Percentiles rank a stretch among this genome's conserved stretches.
Conservation (phyloP, 1,284 basidiomycete genomes). For the Leccinum fuscescens region DNA sequence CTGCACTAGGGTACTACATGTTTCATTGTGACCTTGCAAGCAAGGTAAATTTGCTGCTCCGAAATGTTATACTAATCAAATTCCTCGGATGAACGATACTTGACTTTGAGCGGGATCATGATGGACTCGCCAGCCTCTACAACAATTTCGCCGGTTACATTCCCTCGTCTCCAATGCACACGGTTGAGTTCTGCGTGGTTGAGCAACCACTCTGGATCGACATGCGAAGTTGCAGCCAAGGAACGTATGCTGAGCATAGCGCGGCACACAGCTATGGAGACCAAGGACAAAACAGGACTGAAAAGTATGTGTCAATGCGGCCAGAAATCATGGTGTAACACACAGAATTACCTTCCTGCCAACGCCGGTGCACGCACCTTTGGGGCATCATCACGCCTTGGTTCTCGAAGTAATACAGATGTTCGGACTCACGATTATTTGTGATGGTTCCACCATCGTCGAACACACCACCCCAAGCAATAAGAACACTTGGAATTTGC, state of each 20-base stretch:
- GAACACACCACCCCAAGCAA: slow-evolving; percentile 9
- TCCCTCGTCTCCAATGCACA: slow-evolving; percentile 14
- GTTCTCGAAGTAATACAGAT: background rate
- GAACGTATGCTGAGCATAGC: slow-evolving; percentile 20
- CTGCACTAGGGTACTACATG: no score
- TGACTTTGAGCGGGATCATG: background rate
- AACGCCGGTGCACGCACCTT: slow-evolving; percentile 9
- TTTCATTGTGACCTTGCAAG: no score
- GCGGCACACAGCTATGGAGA: slow-evolving; percentile 14
- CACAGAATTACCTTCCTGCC: slow-evolving; percentile 7
- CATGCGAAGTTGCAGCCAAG: slow-evolving; percentile 15
- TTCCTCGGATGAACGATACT: background rate
- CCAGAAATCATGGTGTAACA: background rate
- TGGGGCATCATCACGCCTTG: background rate
- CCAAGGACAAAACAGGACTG: slow-evolving; percentile 9
- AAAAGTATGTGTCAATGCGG: background rate
- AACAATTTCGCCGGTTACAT: slow-evolving; percentile 11
- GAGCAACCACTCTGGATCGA: slow-evolving; percentile 20
- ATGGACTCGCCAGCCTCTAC: slow-evolving; percentile 6
- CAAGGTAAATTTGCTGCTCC: background rate
- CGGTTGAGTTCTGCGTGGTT: slow-evolving; percentile 23
- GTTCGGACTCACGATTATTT: slow-evolving; percentile 5
- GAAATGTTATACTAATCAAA: background rate
- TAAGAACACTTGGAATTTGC: slow-evolving; percentile 3
- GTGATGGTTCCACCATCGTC: slow-evolving; percentile 11